These are phyloP conservation scores for Colletotrichum spinosum DNA, from an alignment of 2,329 filamentous ascomycete species.

Conservation along the genomic window DNA sequence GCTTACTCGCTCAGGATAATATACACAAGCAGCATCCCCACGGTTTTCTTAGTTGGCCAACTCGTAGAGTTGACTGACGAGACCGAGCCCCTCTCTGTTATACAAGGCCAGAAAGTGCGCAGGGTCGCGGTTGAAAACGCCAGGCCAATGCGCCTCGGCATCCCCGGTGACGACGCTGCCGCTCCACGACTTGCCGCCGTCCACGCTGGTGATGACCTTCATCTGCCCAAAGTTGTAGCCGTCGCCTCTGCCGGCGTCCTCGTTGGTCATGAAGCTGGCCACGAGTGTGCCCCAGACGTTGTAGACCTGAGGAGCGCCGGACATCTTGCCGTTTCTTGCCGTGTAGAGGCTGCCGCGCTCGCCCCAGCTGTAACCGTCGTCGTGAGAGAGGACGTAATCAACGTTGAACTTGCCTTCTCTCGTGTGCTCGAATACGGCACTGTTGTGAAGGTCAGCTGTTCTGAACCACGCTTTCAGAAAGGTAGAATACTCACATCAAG, in stretches of 20 bases:
- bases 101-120: conserved; percentile 45
- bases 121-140: conserved; percentile 40
- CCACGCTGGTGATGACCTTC: conserved; percentile 46
- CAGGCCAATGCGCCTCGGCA: conserved; percentile 46
- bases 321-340: conserved; percentile 46
- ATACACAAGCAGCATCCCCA: too few species aligned
- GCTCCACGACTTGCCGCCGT: conserved; percentile 44
- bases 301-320: conserved; percentile 55
- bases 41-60: neutral
- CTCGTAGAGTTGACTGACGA: conserved; percentile 40
- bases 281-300: conserved; percentile 56
- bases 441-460: neutral
- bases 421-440: conserved; percentile 56
- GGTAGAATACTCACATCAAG: conserved; percentile 46
- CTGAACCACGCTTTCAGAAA: neutral
- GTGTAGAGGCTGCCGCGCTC: conserved; percentile 51
- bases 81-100: conserved; percentile 42
- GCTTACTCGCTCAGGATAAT: too few species aligned
- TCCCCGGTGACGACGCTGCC: conserved; percentile 41
- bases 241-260: conserved; percentile 48
- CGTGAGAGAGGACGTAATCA: conserved; percentile 49
- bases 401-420: conserved; percentile 49
- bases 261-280: conserved; percentile 58
- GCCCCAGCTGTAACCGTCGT: conserved; percentile 57
- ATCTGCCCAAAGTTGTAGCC: conserved; percentile 37